These are phyloP conservation scores for Ceratobasidium theobromae DNA, from an alignment of 1,284 basidiomycete species.

Conservation along the genomic window DNA sequence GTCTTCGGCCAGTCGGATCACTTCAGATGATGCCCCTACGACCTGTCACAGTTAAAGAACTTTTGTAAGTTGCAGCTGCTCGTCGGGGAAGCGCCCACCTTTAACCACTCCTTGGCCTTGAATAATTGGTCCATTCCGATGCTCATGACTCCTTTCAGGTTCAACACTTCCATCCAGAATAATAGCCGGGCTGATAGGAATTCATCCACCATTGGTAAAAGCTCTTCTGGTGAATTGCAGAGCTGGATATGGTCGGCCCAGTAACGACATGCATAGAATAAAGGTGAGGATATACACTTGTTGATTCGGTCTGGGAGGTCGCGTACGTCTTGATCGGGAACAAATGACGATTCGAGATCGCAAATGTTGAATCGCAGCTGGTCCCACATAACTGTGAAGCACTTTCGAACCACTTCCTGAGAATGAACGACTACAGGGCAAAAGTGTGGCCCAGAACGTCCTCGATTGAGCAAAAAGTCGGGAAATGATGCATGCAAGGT, in stretches of 20 bases:
- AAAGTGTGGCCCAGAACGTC: neutral
- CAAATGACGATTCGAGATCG: neutral
- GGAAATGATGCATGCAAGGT: neutral
- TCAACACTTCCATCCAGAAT: constrained; percentile 3
- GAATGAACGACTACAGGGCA: neutral
- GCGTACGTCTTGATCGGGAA: neutral
- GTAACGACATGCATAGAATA: constrained; percentile 1
- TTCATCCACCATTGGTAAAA: neutral
- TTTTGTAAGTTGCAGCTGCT: no score
- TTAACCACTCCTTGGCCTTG: no score
- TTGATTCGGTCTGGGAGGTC: neutral
- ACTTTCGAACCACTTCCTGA: neutral
- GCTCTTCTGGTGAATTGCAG: neutral
- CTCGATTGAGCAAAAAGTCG: neutral
- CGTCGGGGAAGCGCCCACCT: no score
- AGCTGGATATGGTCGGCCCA: neutral
- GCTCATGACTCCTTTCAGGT: neutral
- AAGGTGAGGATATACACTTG: neutral
- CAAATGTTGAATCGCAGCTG: constrained; percentile 11
- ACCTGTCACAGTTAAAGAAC: no score
- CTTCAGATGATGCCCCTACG: no score
- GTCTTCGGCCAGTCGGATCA: no score
- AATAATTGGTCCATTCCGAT: no score
- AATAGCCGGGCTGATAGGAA: neutral
- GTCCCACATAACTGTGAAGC: neutral